Conservation (phyloP, 805 yeast species). For the Candida easanensis region DNA sequence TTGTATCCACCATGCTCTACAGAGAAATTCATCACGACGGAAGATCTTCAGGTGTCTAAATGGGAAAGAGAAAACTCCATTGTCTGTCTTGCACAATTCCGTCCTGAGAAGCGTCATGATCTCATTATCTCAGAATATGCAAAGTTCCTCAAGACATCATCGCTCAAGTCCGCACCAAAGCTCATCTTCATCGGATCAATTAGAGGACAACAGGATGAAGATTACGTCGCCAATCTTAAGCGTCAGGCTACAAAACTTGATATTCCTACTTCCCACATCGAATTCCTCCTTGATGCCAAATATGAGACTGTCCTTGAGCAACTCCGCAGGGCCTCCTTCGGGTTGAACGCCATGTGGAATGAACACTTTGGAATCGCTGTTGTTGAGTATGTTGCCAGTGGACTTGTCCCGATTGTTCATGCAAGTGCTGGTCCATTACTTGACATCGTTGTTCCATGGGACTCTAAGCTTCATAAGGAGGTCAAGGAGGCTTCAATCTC, state of each 20-base stretch:
- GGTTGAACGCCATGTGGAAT: constrained; percentile 98
- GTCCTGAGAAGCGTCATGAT: constrained; percentile 91
- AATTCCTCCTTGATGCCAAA: constrained; percentile 71
- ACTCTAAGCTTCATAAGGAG: constrained; percentile 29
- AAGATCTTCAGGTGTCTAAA: constrained; percentile 16
- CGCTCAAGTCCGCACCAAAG: constrained; percentile 39
- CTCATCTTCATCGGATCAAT: constrained; percentile 83
- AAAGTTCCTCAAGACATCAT: constrained; percentile 38
- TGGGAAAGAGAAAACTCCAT: constrained; percentile 34
- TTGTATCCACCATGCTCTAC: constrained; percentile 92
- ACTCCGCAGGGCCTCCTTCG: constrained; percentile 59
- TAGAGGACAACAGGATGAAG: constrained; percentile 63
- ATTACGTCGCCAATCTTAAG: constrained; percentile 51
- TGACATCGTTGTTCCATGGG: constrained; percentile 75
- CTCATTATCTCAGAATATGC: constrained; percentile 65
- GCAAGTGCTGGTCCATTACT: constrained; percentile 93
- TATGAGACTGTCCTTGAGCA: constrained; percentile 57
- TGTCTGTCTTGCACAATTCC: constrained; percentile 75
- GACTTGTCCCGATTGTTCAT: constrained; percentile 85
- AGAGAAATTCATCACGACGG: constrained; percentile 40
- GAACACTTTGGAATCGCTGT: constrained; percentile 98
- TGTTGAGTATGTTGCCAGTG: constrained; percentile 87
- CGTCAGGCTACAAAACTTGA: constrained; percentile 39
- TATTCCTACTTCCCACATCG: constrained; percentile 39
- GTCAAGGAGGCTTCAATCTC: constrained; percentile 31